Evolutionary conservation across 371 early-diverging fungal genomes (phyloP).

Genomic region (Mucor circinelloides): DNA sequence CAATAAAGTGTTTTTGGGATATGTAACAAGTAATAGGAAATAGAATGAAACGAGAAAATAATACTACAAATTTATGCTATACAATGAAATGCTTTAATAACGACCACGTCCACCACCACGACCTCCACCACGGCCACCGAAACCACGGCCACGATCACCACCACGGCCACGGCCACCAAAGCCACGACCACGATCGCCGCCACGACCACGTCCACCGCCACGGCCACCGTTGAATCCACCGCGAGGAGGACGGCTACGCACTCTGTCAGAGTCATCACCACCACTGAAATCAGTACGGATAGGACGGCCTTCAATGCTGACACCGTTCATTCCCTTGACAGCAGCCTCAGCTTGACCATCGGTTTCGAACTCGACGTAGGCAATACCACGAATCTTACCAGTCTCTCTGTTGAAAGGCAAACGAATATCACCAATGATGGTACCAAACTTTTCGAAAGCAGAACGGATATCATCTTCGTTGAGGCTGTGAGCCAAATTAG

Average conservation of each 20-base stretch:
- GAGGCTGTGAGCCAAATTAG: slow-evolving; percentile 89
- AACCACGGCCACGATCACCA: slow-evolving; percentile 40
- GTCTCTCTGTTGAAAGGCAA: slow-evolving; percentile 70
- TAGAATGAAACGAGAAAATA: slow-evolving; percentile 4
- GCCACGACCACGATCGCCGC: slow-evolving; percentile 35
- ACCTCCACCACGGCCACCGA: slow-evolving; percentile 44
- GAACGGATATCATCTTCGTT: slow-evolving; percentile 89
- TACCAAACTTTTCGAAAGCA: slow-evolving; percentile 86
- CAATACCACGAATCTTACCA: slow-evolving; percentile 74
- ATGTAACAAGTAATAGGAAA: slow-evolving; percentile 1
- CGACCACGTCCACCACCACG: slow-evolving; percentile 43
- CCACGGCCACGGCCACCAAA: slow-evolving; percentile 47
- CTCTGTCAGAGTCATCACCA: slow-evolving; percentile 41
- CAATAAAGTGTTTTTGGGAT: neutral
- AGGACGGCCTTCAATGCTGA: slow-evolving; percentile 69
- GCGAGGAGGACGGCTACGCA: slow-evolving; percentile 52
- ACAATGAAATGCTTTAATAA: neutral
- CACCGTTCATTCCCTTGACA: slow-evolving; percentile 65
- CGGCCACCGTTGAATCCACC: slow-evolving; percentile 50
- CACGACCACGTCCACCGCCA: slow-evolving; percentile 53
- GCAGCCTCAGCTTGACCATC: slow-evolving; percentile 70
- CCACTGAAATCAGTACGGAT: slow-evolving; percentile 67
- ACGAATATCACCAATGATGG: slow-evolving; percentile 71
- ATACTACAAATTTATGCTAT: slow-evolving; percentile 3
- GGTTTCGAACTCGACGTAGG: slow-evolving; percentile 69